These are phyloP conservation scores for Begonia peltatifolia DNA, from an alignment of 306 rosid genomes.

Conservation along the genomic window DNA sequence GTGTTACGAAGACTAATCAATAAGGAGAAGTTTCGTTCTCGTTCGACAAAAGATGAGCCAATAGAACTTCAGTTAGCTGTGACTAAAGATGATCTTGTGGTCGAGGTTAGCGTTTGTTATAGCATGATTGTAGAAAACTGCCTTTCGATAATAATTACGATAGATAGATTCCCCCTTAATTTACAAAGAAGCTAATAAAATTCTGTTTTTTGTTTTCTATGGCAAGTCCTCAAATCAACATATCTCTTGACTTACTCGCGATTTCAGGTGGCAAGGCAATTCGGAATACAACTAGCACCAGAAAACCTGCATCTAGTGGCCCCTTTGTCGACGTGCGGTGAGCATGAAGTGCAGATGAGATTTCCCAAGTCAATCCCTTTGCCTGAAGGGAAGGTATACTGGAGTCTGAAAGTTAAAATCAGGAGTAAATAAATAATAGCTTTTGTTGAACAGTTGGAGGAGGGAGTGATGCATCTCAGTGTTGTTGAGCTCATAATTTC, in stretches of 20 bases:
- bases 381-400: conserved; percentile 65
- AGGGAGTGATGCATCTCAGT: not conserved
- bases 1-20: conserved; percentile 62
- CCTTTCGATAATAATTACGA: too few species aligned
- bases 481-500: too few species aligned
- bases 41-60: conserved; percentile 63
- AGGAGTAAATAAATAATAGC: conserved; percentile 28
- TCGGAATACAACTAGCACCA: conserved; percentile 44
- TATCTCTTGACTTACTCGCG: conserved; percentile 1
- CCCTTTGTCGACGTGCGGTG: conserved; percentile 52
- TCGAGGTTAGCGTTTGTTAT: conserved; percentile 37
- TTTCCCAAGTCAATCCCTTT: conserved; percentile 72
- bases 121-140: too few species aligned
- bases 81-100: conserved; percentile 47
- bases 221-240: not conserved
- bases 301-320: conserved; percentile 42
- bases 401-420: conserved; percentile 65
- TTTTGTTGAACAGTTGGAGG: too few species aligned
- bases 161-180: too few species aligned
- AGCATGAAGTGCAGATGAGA: conserved; percentile 69
- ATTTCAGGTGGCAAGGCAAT: conserved; percentile 71
- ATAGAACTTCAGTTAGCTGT: conserved; percentile 53
- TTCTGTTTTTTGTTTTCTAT: not conserved
- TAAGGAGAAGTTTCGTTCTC: conserved; percentile 25
- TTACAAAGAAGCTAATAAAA: too few species aligned